Conservation (phyloP, 1,139 yeast genomes). For the Yarrowia galli region DNA sequence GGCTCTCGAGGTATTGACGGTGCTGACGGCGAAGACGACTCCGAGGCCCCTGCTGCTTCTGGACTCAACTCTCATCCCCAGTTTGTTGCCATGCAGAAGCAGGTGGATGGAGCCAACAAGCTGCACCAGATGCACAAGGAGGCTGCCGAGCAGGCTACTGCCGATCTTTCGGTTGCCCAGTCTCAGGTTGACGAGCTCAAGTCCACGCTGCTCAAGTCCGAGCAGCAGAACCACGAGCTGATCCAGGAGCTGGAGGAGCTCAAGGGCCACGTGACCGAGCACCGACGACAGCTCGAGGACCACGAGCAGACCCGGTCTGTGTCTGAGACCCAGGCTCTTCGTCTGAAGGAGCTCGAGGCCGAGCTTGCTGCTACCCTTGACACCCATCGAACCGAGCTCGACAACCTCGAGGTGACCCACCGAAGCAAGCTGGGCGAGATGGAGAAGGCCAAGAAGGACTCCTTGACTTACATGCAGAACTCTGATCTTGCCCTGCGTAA, state of each 20-base stretch:
- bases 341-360: slow-evolving; percentile 39
- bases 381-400: slow-evolving; percentile 39
- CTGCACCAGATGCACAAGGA: slow-evolving; percentile 48
- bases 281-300: slow-evolving; percentile 40
- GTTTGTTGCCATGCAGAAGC: slow-evolving; percentile 42
- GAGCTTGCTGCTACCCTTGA: slow-evolving; percentile 37
- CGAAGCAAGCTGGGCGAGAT: slow-evolving; percentile 40
- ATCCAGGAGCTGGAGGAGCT: slow-evolving; percentile 43
- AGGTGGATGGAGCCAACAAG: slow-evolving; percentile 44
- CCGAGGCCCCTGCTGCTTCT: slow-evolving; percentile 41
- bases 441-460: slow-evolving; percentile 46
- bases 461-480: slow-evolving; percentile 73
- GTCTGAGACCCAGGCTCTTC: slow-evolving; percentile 26
- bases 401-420: slow-evolving; percentile 37
- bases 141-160: slow-evolving; percentile 49
- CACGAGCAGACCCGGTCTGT: slow-evolving; percentile 52
- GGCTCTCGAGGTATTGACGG: slow-evolving; percentile 23
- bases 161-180: slow-evolving; percentile 44
- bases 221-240: slow-evolving; percentile 41
- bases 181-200: slow-evolving; percentile 46
- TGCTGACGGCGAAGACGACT: background rate
- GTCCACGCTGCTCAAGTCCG: slow-evolving; percentile 45
- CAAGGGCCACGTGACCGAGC: slow-evolving; percentile 42
- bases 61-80: slow-evolving; percentile 41
- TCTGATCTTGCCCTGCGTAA: slow-evolving; percentile 76